These are phyloP conservation scores for Saccharomycopsis hybrid DNA, from an alignment of 1,139 yeast species.

Conservation along the genomic window DNA sequence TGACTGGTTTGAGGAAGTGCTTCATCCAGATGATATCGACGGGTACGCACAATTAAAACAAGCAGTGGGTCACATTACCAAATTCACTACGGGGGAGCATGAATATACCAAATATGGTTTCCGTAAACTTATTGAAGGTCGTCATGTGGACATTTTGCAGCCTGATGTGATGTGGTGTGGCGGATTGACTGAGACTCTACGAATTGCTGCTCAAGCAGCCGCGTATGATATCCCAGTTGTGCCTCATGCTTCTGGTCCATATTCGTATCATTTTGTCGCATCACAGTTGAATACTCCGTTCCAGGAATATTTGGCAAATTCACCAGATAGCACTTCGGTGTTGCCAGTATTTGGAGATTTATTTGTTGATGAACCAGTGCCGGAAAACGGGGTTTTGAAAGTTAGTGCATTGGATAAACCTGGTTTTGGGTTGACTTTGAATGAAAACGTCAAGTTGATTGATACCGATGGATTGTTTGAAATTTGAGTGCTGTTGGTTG, in stretches of 20 bases:
- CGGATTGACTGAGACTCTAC: constrained; percentile 41
- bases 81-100: constrained; percentile 47
- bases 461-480: constrained; percentile 31
- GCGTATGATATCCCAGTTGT: constrained; percentile 47
- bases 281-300: constrained; percentile 44
- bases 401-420: constrained; percentile 38
- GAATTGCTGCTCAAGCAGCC: constrained; percentile 42
- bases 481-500: too few relatives aligned
- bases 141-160: constrained; percentile 42
- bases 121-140: constrained; percentile 41
- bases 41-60: constrained; percentile 39
- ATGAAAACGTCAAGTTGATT: constrained; percentile 36
- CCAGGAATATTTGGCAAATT: constrained; percentile 45
- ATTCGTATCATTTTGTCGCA: constrained; percentile 43
- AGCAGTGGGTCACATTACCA: constrained; percentile 37
- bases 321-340: constrained; percentile 41
- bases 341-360: constrained; percentile 42
- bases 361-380: constrained; percentile 42
- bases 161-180: constrained; percentile 52
- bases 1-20: constrained; percentile 46
- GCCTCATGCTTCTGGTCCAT: constrained; percentile 47
- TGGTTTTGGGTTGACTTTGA: constrained; percentile 41
- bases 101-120: constrained; percentile 45
- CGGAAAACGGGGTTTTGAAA: constrained; percentile 37
- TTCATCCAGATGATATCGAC: constrained; percentile 45